phyloP scores from a whole-genome alignment of 257 asterid genomes.

The Hygrophila difformis region DNA sequence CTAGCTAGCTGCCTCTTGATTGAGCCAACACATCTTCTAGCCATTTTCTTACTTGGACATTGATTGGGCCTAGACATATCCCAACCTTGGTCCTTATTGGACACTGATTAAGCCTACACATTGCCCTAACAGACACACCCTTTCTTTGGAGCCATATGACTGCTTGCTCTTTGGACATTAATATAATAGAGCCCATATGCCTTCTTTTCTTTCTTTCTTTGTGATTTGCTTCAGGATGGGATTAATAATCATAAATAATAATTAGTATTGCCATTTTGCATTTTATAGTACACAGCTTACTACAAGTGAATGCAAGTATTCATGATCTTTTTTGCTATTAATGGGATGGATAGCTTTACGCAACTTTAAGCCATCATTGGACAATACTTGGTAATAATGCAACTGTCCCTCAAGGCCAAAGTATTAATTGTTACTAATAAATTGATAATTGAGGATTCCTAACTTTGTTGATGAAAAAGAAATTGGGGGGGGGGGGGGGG shows the following conservation, averaged over 20 bases:
- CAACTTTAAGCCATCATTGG: slow-evolving; percentile 16
- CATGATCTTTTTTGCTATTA: too few relatives aligned
- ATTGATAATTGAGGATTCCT: too few relatives aligned
- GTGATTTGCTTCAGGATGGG: too few relatives aligned
- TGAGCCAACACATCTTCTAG: slow-evolving; percentile 19
- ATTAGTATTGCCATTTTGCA: neutral
- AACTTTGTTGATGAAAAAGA: too few relatives aligned
- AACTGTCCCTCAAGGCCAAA: too few relatives aligned
- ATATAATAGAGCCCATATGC: neutral
- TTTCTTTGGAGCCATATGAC: neutral
- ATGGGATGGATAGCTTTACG: slow-evolving; percentile 17
- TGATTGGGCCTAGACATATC: slow-evolving; percentile 27
- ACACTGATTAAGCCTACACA: neutral
- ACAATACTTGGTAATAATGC: neutral
- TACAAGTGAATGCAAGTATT: neutral
- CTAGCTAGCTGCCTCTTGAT: too few relatives aligned
- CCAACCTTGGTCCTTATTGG: neutral
- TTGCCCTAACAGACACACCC: slow-evolving; percentile 6
- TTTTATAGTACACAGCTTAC: neutral
- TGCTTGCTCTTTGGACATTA: slow-evolving; percentile 2
- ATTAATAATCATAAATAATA: too few relatives aligned
- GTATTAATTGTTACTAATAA: too few relatives aligned
- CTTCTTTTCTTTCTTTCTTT: too few relatives aligned
- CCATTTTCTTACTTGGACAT: slow-evolving; percentile 24
- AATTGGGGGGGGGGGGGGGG: too few relatives aligned